Evolutionary conservation across 2,329 filamentous ascomycete genomes (phyloP).

Genomic region (Pleoardoris graminearum): DNA sequence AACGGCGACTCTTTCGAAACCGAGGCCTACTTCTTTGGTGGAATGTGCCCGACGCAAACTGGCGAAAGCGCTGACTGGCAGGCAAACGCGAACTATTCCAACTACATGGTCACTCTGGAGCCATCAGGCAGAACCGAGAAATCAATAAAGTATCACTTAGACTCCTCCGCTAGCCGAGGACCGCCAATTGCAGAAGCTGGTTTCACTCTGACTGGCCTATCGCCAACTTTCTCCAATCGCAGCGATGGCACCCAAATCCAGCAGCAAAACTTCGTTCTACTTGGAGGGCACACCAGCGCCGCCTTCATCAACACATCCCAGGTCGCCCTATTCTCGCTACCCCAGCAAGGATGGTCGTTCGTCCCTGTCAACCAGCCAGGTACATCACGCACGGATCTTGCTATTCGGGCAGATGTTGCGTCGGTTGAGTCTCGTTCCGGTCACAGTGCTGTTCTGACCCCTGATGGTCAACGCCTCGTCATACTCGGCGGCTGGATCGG

Average conservation of each 20-base stretch:
- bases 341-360: constrained; percentile 85
- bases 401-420: constrained; percentile 51
- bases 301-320: constrained; percentile 96
- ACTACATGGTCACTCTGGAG: constrained; percentile 71
- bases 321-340: constrained; percentile 82
- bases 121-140: constrained; percentile 47
- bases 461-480: constrained; percentile 76
- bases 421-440: constrained; percentile 80
- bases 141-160: constrained; percentile 51
- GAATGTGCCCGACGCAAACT: constrained; percentile 72
- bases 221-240: constrained; percentile 69
- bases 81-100: constrained; percentile 74
- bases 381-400: constrained; percentile 59
- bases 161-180: constrained; percentile 58
- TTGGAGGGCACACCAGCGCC: constrained; percentile 80
- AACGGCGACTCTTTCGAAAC: constrained; percentile 58
- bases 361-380: constrained; percentile 62
- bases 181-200: constrained; percentile 81
- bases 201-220: constrained; percentile 76
- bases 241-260: constrained; percentile 66
- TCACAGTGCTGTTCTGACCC: constrained; percentile 79
- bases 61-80: constrained; percentile 60
- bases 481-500: constrained; percentile 93
- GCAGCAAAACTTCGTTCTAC: constrained; percentile 75
- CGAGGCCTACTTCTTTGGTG: constrained; percentile 76